These are phyloP conservation scores for Chlorella ohadii DNA, from an alignment of 139 green algal species.

Conservation along the genomic window DNA sequence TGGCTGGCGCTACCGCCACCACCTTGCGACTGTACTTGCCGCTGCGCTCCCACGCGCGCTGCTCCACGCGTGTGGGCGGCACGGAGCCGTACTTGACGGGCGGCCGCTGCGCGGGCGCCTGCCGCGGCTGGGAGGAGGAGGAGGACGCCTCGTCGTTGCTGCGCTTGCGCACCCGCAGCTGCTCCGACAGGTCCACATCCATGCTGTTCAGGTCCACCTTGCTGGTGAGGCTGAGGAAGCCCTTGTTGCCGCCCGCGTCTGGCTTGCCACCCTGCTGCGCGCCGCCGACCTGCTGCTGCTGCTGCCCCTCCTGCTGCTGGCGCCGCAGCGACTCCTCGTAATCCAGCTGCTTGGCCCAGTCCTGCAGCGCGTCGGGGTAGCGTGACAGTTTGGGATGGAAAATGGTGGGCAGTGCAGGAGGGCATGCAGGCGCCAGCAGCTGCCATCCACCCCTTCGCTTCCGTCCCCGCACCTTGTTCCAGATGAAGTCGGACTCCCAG, in stretches of 20 bases:
- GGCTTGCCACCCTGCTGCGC: not conserved
- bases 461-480: slow-evolving; percentile 67
- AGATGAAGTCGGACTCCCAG: slow-evolving; percentile 88
- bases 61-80: slow-evolving; percentile 43
- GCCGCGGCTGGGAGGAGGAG: not conserved
- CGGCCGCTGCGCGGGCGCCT: not conserved
- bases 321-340: slow-evolving; percentile 42
- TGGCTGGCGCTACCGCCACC: slow-evolving; percentile 15
- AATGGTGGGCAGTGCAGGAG: not conserved
- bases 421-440: too few species aligned
- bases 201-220: slow-evolving; percentile 66
- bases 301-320: slow-evolving; percentile 21
- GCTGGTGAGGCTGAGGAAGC: slow-evolving; percentile 28
- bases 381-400: too few species aligned
- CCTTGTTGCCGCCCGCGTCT: slow-evolving; percentile 14
- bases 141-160: not conserved
- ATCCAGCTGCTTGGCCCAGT: slow-evolving; percentile 51
- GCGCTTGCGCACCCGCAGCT: slow-evolving; percentile 46
- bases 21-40: slow-evolving; percentile 46
- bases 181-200: slow-evolving; percentile 71
- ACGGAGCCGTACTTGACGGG: slow-evolving; percentile 14
- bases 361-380: not conserved
- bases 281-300: too few species aligned
- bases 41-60: slow-evolving; percentile 48
- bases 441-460: too few species aligned